These are phyloP conservation scores for Polytrichum formosum DNA, from an alignment of 225 moss, liverwort and hornwort genomes.

Conservation along the genomic window DNA sequence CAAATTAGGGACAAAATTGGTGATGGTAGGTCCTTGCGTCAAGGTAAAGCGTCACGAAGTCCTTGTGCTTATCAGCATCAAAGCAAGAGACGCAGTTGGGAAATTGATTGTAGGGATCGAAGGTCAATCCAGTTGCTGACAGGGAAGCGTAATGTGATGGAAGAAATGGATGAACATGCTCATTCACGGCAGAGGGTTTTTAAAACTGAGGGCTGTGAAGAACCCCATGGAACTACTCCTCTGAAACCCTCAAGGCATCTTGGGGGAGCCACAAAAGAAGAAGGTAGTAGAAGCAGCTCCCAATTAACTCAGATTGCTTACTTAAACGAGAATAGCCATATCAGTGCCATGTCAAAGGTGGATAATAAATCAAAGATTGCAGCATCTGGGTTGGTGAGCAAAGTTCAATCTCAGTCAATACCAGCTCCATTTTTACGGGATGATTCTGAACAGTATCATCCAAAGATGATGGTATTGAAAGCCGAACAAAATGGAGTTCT, in stretches of 20 bases:
- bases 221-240: slow-evolving; percentile 1
- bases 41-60: slow-evolving; percentile 2
- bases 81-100: slow-evolving; percentile 1
- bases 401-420: neutral
- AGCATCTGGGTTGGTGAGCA: neutral
- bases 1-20: neutral
- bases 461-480: slow-evolving; percentile 7
- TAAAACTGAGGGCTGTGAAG: neutral
- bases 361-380: neutral
- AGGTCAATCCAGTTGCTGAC: slow-evolving; percentile 10
- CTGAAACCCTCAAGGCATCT: slow-evolving; percentile 1
- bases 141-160: slow-evolving; percentile 8
- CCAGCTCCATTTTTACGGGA: neutral
- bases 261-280: slow-evolving; percentile 7
- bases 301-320: neutral
- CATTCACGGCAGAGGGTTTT: slow-evolving; percentile 2
- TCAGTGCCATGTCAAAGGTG: neutral
- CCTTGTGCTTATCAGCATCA: slow-evolving; percentile 4
- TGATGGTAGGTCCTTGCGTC: slow-evolving; percentile 5
- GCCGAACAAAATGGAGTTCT: slow-evolving; percentile 4
- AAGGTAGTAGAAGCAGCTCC: slow-evolving; percentile 1
- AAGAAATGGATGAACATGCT: slow-evolving; percentile 1
- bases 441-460: neutral
- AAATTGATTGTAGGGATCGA: slow-evolving; percentile 6
- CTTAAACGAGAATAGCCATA: slow-evolving; percentile 1